Base-by-base conservation (phyloP, 768 basidiomycete species). In the Chalciporus pseudorubinellus region DNA sequence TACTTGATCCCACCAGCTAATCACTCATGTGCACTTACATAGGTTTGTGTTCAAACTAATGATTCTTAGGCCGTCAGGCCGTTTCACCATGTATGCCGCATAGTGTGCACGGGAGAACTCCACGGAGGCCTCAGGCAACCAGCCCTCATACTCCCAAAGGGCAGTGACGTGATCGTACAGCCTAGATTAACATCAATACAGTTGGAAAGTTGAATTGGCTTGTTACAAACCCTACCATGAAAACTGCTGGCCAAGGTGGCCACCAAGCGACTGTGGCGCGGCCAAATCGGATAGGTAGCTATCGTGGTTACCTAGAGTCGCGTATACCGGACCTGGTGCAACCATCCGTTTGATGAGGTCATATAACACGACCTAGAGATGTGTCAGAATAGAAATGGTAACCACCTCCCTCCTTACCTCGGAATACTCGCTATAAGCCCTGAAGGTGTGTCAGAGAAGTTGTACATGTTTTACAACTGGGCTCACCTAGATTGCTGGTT, bases 41-140 rank as follows among this genome's bases (percentile, higher is more conserved):
- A 89, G 59, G 62, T 90, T 84, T 16, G 87, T 89, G 64, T 91
- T 89, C 50, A 91, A 66, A 31, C 85, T 82, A 50, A 91, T 87
- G 28, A 90, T 68, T 31, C 87, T 76, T 13, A 91, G 70, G 6
- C 86, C 87, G 48, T 88, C 85, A 16, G 61, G 55, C 19, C 87
- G 78, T 56, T 75, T 76, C 22, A 88, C 85, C 74, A 83, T 85
- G 63, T 86, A 91, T 11, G 76, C 89, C 8, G 83, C 75, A 59
- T 89, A 90, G 65, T 90, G 87, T 0, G 83, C 71, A 38, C 77
- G 78, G 0, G 87, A 89, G 33, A 77, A 69, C 33, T 74, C 64
- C 2, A 82, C 79, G 7, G 79, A 80, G 12, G 77, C 72, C 44
- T 77, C 70, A 8, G 81, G 78, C 26, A 91, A 69, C 89, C 89